Conservation (phyloP, 1,139 yeast species). For the Candida neerlandica region DNA sequence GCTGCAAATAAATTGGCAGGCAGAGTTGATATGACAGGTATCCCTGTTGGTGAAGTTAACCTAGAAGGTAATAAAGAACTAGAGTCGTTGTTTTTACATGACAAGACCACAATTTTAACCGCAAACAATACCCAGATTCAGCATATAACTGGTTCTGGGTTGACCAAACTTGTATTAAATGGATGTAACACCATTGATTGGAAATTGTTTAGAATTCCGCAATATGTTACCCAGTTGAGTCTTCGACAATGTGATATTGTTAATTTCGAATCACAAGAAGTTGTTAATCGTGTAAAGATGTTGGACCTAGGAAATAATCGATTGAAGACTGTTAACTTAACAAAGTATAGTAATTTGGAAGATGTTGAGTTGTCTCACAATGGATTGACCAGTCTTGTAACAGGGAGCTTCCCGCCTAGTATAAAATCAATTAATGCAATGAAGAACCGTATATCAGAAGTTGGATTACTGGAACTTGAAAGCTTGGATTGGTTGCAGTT, state of each 20-base stretch:
- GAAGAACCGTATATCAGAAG: constrained; percentile 11
- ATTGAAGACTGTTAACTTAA: constrained; percentile 10
- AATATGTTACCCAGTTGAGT: constrained; percentile 12
- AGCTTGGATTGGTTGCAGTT: constrained; percentile 15
- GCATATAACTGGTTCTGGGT: constrained; percentile 11
- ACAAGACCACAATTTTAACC: constrained; percentile 9
- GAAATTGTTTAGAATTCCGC: constrained; percentile 12
- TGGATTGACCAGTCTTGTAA: constrained; percentile 6
- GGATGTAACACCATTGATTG: constrained; percentile 15
- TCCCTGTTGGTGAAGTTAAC: constrained; percentile 10
- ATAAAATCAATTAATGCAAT: constrained; percentile 15
- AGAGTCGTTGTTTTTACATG: constrained; percentile 6
- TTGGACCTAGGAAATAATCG: constrained; percentile 14
- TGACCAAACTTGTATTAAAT: constrained; percentile 14
- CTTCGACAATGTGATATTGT: constrained; percentile 13
- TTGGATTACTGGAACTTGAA: constrained; percentile 8
- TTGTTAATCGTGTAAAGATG: constrained; percentile 4
- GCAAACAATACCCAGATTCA: constrained; percentile 11
- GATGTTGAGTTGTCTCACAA: constrained; percentile 16
- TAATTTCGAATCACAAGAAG: constrained; percentile 8
- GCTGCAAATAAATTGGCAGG: constrained; percentile 11
- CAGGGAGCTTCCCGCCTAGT: constrained; percentile 8
- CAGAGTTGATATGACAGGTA: constrained; percentile 6
- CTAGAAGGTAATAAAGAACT: constrained; percentile 10
- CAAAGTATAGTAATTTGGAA: constrained; percentile 9